Evolutionary conservation across 306 rosid genomes (phyloP), one percentile per base, ranked within the genome.

Genomic region (Mucuna pruriens): DNA sequence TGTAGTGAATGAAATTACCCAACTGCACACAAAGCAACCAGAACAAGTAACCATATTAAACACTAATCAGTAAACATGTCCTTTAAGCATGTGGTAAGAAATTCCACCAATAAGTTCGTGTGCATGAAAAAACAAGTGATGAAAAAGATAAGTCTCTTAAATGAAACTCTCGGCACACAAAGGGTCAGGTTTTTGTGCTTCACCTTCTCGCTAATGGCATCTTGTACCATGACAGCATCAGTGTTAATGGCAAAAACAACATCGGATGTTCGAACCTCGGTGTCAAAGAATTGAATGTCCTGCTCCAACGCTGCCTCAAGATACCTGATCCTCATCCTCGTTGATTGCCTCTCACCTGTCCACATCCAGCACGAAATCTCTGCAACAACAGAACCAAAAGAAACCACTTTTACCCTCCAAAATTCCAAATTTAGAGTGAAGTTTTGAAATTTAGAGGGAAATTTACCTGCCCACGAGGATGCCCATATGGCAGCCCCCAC

Each of bases 351-450:
- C 57, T 94, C 98, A 17, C 98, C 97, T 0, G 95, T 94, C 98
- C 97, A 94, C 98, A 94, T 92, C 98, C 98, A 94, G 76, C 97
- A 94, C 0, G 98, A 91, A 82, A 94, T 94, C 87, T 91, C 98
- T 90, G 94, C 80, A 73, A 64, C 42, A 68, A 79, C 74, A 29
- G 31, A 42, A 73, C 44, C 61, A 58, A n/a, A n/a, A n/a, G n/a
- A n/a, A 52, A 65, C 16, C 42, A 61, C 49, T 74, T 75, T 8
- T 68, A 33, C 57, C 62, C 49, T 17, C 60, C 42, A 26, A 72
- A 74, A 46, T 8, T 11, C 9, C 31, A 15, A 55, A 40, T 61
- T 42, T 60, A 26, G 5, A 34, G 17, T 8, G 22, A 52, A 75
- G 26, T 79, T 75, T 77, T 12, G 9, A 12, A 46, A 39, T 60